Conservation (phyloP, 768 basidiomycete species). For the Sporobolomyces pararoseus region DNA sequence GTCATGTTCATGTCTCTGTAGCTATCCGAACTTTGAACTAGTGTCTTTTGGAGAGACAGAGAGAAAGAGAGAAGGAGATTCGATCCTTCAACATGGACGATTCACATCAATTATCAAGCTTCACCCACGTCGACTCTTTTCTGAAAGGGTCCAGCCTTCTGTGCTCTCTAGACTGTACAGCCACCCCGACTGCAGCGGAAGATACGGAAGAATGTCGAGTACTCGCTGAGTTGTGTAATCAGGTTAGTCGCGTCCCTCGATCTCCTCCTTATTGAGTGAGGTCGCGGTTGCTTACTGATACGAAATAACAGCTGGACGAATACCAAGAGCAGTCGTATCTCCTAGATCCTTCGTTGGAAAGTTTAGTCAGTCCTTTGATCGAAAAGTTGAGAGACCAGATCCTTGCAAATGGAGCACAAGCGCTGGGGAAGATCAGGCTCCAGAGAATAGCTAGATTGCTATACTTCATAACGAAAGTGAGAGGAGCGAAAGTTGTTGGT, state of each 20-base stretch:
- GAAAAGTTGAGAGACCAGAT: conserved; percentile 61
- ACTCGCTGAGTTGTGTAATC: not conserved
- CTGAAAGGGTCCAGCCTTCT: not conserved
- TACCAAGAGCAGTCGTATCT: conserved; percentile 93
- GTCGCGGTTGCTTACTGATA: not conserved
- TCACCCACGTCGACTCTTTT: not conserved
- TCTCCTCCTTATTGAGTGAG: not conserved
- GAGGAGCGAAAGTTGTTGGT: conserved; percentile 91
- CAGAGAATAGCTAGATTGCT: conserved; percentile 61
- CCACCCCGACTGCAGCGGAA: not conserved
- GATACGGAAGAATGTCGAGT: not conserved
- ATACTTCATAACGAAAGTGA: conserved; percentile 76
- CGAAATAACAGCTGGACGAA: conserved; percentile 62
- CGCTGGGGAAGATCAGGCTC: conserved; percentile 52
- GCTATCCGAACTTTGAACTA: not conserved
- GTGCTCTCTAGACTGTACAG: not conserved
- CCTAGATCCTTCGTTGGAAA: conserved; percentile 80
- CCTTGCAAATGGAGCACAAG: conserved; percentile 40
- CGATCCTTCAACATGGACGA: conserved; percentile 3
- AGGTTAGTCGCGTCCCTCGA: not conserved
- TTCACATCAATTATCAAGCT: conserved; percentile 1
- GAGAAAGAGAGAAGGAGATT: not conserved
- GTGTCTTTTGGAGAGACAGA: not conserved
- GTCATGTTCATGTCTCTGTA: not conserved
- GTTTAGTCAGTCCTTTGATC: conserved; percentile 71